Conservation (phyloP, 768 basidiomycete species). For the Mycena latifolia region DNA sequence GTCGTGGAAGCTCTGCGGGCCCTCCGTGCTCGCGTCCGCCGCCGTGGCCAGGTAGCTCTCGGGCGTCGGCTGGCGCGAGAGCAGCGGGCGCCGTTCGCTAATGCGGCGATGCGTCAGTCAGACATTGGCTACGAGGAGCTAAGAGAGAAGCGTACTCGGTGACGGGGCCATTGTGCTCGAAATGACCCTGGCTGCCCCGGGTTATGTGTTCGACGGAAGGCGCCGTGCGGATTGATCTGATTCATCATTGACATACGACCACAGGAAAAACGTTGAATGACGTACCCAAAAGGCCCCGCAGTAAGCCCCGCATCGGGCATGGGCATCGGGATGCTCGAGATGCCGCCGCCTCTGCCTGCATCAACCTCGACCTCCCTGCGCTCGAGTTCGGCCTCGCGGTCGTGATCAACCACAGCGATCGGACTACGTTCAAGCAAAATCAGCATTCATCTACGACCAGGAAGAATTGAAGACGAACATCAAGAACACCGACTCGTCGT, state of each 20-base stretch:
- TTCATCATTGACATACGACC: neutral
- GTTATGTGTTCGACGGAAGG: constrained; percentile 23
- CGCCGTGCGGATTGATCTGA: constrained; percentile 26
- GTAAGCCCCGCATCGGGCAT: constrained; percentile 1
- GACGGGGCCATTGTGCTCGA: neutral
- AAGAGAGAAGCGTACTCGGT: constrained; percentile 23
- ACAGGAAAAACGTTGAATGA: neutral
- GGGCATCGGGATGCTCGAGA: constrained; percentile 47
- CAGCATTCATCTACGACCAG: neutral
- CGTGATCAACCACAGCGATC: constrained; percentile 10
- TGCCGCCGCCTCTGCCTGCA: too few species aligned
- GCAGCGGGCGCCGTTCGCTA: constrained; percentile 35
- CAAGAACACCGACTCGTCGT: constrained; percentile 10
- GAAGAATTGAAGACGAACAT: neutral
- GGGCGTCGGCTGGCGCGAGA: constrained; percentile 12
- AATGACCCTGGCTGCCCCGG: constrained; percentile 5
- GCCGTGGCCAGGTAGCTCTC: constrained; percentile 15
- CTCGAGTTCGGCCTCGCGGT: too few species aligned
- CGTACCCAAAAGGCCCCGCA: constrained; percentile 15
- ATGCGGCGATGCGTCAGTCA: neutral
- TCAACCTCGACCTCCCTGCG: neutral
- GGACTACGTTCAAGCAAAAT: constrained; percentile 11
- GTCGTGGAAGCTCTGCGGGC: constrained; percentile 49
- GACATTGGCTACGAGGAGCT: too few species aligned
- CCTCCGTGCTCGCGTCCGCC: constrained; percentile 10